phyloP scores from a whole-genome alignment of 768 basidiomycete species.

The Naganishia vishniacii region DNA sequence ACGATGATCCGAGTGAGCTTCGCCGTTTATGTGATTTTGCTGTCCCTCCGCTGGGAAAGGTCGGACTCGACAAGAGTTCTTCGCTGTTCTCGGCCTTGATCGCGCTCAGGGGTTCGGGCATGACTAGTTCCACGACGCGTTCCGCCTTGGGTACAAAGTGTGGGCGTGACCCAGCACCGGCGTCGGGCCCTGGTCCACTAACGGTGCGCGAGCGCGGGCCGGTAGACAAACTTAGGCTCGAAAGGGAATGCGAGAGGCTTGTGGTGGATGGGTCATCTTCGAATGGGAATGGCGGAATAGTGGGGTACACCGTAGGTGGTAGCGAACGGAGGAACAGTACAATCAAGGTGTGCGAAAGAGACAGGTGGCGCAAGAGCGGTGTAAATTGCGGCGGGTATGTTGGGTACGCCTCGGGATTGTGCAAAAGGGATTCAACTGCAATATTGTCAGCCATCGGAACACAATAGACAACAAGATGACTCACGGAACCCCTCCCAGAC shows the following conservation, averaged over 20 bases:
- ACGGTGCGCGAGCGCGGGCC: constrained; percentile 1
- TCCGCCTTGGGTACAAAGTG: constrained; percentile 28
- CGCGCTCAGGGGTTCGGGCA: constrained; percentile 44
- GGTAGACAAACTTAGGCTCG: constrained; percentile 17
- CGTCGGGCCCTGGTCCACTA: not conserved
- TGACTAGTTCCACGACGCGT: constrained; percentile 45
- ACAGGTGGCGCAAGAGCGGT: constrained; percentile 43
- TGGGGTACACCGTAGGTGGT: constrained; percentile 37
- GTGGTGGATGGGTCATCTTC: constrained; percentile 35
- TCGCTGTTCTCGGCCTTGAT: constrained; percentile 10
- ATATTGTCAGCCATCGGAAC: not conserved
- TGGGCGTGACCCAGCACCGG: not conserved
- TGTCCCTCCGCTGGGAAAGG: not conserved
- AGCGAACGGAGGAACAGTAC: constrained; percentile 43
- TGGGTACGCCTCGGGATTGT: constrained; percentile 39
- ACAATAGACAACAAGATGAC: constrained; percentile 13
- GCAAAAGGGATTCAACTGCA: constrained; percentile 46
- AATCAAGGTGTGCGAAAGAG: constrained; percentile 43
- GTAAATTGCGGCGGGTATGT: constrained; percentile 44
- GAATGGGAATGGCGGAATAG: constrained; percentile 36
- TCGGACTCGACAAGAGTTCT: constrained; percentile 12
- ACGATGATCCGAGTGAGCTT: constrained; percentile 19
- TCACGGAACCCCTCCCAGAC: constrained; percentile 48
- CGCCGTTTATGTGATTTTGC: not conserved
- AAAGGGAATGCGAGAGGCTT: constrained; percentile 22